A percentile compares a stretch with the other conserved stretches of the same genome.
phyloP scores from a whole-genome alignment of 176 grass and related monocot species.

The Dendrocalamus sinicus region DNA sequence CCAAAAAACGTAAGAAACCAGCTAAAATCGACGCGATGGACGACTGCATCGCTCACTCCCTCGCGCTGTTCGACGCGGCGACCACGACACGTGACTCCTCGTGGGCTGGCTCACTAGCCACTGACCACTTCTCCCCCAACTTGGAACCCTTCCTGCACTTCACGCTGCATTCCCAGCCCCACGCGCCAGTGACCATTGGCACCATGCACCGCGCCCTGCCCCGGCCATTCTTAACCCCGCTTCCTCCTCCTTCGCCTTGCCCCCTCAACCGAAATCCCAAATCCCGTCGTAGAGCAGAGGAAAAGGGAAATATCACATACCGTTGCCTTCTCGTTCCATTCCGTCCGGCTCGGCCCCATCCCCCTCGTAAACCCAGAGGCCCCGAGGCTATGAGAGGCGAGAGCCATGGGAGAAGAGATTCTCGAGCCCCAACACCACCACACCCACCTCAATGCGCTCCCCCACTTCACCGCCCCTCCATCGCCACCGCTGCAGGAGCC shows the following conservation, averaged over 20 bases:
- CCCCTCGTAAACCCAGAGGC: conserved; percentile 37
- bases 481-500: not conserved
- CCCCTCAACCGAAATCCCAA: conserved; percentile 36
- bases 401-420: conserved; percentile 60
- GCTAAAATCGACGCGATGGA: not conserved
- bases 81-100: no score
- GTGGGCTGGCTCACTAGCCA: not conserved
- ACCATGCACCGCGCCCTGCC: conserved; percentile 1
- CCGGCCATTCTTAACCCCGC: conserved; percentile 51
- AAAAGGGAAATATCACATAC: conserved; percentile 3
- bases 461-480: not conserved
- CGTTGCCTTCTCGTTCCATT: conserved; percentile 3
- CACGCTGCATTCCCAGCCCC: not conserved
- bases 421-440: conserved; percentile 47
- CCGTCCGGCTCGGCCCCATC: not conserved
- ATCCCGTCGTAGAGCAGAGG: conserved; percentile 32
- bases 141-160: conserved; percentile 35
- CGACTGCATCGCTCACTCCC: not conserved
- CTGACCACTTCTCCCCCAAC: not conserved
- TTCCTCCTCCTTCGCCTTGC: conserved; percentile 25
- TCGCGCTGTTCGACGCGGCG: not conserved
- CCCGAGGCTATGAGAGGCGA: not conserved
- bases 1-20: conserved; percentile 39
- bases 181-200: not conserved
- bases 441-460: not conserved